phyloP scores from a whole-genome alignment of 768 basidiomycete genomes.

The Mrakia frigida region DNA sequence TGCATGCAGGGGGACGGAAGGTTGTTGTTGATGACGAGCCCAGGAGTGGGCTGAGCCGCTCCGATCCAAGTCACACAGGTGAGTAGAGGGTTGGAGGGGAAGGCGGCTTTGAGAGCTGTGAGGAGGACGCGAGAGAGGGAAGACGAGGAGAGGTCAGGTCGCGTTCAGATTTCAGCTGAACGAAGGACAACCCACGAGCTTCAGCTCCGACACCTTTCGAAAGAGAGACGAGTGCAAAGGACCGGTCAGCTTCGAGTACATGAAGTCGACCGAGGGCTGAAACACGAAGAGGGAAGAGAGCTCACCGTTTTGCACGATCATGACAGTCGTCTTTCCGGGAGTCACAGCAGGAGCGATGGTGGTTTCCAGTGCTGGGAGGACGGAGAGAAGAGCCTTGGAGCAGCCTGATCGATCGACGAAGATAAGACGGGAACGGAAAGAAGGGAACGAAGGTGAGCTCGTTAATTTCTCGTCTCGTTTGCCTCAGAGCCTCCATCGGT shows the following conservation, averaged over 20 bases:
- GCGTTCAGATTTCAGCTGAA: background rate
- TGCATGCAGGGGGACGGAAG: conserved; percentile 33
- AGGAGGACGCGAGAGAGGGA: background rate
- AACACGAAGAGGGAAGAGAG: background rate
- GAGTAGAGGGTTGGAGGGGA: conserved; percentile 30
- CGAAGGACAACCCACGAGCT: conserved; percentile 7
- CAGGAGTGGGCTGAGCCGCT: conserved; percentile 20
- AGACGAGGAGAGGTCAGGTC: background rate
- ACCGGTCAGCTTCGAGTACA: background rate
- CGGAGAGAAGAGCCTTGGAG: conserved; percentile 28
- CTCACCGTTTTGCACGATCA: conserved; percentile 32
- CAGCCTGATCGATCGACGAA: conserved; percentile 15
- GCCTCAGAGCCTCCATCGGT: background rate
- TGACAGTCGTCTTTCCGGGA: conserved; percentile 27
- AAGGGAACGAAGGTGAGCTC: background rate
- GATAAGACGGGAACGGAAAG: background rate
- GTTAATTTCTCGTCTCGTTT: background rate
- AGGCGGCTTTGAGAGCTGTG: conserved; percentile 25
- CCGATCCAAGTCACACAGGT: conserved; percentile 33
- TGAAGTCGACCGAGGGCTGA: conserved; percentile 4
- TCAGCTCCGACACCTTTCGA: conserved; percentile 11
- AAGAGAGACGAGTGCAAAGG: background rate
- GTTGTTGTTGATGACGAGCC: conserved; percentile 29
- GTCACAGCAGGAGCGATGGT: conserved; percentile 31
- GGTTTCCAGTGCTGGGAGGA: conserved; percentile 21